Conservation (phyloP, 2,329 filamentous ascomycete genomes). For the Trichoderma afroharzianum region DNA sequence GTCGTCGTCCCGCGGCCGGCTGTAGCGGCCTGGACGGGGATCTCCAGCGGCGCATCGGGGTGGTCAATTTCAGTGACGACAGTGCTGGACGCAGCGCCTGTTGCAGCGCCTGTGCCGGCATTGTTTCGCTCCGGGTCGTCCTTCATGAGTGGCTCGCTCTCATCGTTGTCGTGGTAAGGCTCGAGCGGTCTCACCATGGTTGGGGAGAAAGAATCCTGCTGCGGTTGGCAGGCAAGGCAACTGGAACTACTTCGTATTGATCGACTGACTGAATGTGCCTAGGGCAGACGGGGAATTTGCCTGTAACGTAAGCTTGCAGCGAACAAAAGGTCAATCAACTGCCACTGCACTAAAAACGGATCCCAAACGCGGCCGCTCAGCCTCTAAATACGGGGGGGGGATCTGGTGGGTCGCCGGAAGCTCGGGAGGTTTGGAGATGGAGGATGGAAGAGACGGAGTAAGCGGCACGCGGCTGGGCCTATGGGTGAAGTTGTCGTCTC, state of each 20-base stretch:
- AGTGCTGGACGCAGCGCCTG: constrained; percentile 20
- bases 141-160: constrained; percentile 40
- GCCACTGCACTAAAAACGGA: neutral
- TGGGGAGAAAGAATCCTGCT: neutral
- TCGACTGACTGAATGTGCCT: neutral
- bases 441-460: neutral
- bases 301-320: constrained; percentile 8
- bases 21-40: constrained; percentile 21
- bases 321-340: neutral
- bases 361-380: constrained; percentile 1
- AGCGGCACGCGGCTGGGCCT: constrained; percentile 7
- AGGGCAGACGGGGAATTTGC: neutral
- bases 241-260: neutral
- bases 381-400: constrained; percentile 12
- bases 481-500: neutral
- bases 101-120: constrained; percentile 19
- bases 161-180: constrained; percentile 32
- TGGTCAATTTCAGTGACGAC: constrained; percentile 27
- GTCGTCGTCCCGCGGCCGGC: constrained; percentile 17
- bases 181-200: constrained; percentile 32
- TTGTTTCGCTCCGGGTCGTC: constrained; percentile 33
- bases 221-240: neutral
- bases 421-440: constrained; percentile 7
- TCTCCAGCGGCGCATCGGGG: constrained; percentile 42
- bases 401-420: constrained; percentile 15